Percentiles rank a stretch among this genome's conserved stretches.
These are phyloP conservation scores for Sarocladiaceae sp. DNA, from an alignment of 2,329 filamentous ascomycete species.

Conservation along the genomic window DNA sequence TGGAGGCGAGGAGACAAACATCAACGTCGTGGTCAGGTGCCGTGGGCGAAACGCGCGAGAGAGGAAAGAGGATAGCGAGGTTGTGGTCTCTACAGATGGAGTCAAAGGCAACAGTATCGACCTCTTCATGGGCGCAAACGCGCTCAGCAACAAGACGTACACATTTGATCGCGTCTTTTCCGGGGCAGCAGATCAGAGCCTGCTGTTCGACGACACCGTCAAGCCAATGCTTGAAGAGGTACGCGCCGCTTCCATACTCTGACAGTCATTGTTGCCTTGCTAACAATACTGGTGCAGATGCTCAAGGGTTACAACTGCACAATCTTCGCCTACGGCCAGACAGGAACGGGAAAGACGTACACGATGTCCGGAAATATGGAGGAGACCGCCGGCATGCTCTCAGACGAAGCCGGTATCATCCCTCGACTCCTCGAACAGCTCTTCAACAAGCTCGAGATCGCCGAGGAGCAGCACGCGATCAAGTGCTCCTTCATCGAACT, in stretches of 20 bases:
- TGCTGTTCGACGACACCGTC: conserved; percentile 94
- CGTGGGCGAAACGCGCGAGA: conserved; percentile 89
- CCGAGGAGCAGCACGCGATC: conserved; percentile 77
- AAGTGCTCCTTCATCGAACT: conserved; percentile 98
- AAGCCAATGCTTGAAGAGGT: conserved; percentile 90
- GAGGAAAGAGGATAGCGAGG: conserved; percentile 87
- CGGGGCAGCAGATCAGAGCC: conserved; percentile 84
- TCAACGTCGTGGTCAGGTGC: conserved; percentile 94
- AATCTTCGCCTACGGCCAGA: conserved; percentile 97
- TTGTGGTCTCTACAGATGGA: conserved; percentile 84
- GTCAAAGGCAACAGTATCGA: conserved; percentile 79
- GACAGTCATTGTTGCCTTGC: no score
- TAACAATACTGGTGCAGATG: conserved; percentile 53
- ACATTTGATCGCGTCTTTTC: conserved; percentile 97
- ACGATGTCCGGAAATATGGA: conserved; percentile 99
- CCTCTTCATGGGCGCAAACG: conserved; percentile 85
- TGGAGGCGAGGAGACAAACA: conserved; percentile 78
- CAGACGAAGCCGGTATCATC: conserved; percentile 91
- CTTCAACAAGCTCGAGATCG: conserved; percentile 75
- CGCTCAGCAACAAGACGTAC: conserved; percentile 92
- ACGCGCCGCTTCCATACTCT: conserved; percentile 20
- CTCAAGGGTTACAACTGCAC: conserved; percentile 94
- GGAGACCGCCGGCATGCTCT: conserved; percentile 75
- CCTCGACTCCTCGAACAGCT: conserved; percentile 82
- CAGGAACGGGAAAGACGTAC: conserved; percentile 96